These are phyloP conservation scores for Macrolepiota dolichaula DNA, from an alignment of 768 basidiomycete species.

Conservation along the genomic window DNA sequence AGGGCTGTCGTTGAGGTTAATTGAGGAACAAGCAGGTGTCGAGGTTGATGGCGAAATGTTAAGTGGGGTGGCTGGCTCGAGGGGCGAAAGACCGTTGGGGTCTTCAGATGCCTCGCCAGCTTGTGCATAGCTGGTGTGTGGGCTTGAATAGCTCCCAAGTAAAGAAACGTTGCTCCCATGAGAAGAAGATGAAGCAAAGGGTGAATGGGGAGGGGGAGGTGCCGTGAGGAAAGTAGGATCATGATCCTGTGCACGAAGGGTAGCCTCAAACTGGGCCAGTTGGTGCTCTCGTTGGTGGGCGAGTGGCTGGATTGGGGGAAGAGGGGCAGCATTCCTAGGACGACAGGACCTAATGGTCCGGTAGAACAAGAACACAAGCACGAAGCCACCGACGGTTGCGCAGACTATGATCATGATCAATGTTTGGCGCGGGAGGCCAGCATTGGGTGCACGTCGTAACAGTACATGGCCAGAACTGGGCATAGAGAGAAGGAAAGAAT, in stretches of 20 bases:
- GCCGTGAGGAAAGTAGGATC: conserved; percentile 18
- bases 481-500: background rate
- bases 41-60: conserved; percentile 21
- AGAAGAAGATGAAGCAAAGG: conserved; percentile 11
- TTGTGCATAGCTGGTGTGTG: conserved; percentile 13
- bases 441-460: background rate
- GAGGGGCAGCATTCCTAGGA: conserved; percentile 35
- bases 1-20: conserved; percentile 14
- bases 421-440: conserved; percentile 31
- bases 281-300: conserved; percentile 57
- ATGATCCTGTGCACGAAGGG: conserved; percentile 17
- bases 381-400: conserved; percentile 36
- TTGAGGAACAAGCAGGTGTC: conserved; percentile 27
- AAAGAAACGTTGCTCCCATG: conserved; percentile 32
- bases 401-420: conserved; percentile 50
- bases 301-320: conserved; percentile 65
- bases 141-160: conserved; percentile 16
- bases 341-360: conserved; percentile 32
- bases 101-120: conserved; percentile 2
- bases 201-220: conserved; percentile 15
- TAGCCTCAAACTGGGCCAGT: conserved; percentile 33
- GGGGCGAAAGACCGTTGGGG: conserved; percentile 14
- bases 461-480: background rate
- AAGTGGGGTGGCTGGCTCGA: conserved; percentile 13
- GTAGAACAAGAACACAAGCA: conserved; percentile 33